phyloP scores from a whole-genome alignment of 371 early-diverging fungal genomes.

The Rhizopus arrhizus region DNA sequence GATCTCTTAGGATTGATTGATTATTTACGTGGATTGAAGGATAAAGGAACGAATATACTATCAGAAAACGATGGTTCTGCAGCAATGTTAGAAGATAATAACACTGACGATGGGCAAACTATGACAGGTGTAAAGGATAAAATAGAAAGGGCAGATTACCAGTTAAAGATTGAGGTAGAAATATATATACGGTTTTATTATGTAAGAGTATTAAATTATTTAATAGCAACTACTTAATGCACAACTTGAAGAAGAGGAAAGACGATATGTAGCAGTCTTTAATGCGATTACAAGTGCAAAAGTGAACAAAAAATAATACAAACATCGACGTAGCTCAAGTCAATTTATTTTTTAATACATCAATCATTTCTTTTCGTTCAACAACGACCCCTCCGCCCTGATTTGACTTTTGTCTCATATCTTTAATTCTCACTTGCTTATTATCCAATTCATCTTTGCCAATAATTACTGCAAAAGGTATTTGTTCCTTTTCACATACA shows the following conservation, averaged over 20 bases:
- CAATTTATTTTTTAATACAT: constrained; percentile 50
- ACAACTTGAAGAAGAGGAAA: background rate
- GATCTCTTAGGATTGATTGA: constrained; percentile 1
- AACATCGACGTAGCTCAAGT: background rate
- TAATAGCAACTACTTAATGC: background rate
- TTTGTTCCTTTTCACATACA: constrained; percentile 78
- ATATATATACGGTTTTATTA: background rate
- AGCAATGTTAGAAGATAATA: background rate
- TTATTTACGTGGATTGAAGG: background rate
- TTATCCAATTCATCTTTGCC: constrained; percentile 80
- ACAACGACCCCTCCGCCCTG: constrained; percentile 62
- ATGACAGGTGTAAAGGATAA: background rate
- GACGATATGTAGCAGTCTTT: background rate
- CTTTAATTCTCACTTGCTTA: constrained; percentile 84
- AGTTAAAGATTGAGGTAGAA: background rate
- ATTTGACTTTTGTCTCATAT: constrained; percentile 68
- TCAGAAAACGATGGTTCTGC: background rate
- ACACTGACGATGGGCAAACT: no score
- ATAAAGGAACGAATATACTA: background rate
- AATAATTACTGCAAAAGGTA: constrained; percentile 89
- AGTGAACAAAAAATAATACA: background rate
- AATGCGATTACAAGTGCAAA: background rate
- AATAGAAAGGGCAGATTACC: background rate
- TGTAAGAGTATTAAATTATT: background rate
- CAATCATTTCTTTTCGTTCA: constrained; percentile 64